Evolutionary conservation across 2,329 filamentous ascomycete genomes (phyloP).

Genomic region (Tolypocladium endophyticum): DNA sequence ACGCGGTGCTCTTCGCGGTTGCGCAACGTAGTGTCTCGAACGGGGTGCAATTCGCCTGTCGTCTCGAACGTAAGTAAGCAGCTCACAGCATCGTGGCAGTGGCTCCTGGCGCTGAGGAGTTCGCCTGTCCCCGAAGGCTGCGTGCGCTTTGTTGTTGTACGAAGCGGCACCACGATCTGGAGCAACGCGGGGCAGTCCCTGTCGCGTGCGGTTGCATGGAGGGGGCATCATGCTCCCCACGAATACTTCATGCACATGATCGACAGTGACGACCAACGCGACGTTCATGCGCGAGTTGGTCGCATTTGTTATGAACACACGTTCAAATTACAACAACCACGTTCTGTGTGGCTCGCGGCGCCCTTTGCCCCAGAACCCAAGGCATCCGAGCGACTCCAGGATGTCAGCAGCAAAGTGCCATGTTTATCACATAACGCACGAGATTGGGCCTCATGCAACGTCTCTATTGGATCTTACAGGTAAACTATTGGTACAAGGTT

Average conservation of each 20-base stretch:
- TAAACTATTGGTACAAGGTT: neutral
- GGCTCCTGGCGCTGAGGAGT: neutral
- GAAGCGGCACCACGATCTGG: neutral
- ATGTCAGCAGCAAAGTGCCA: neutral
- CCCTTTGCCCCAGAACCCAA: neutral
- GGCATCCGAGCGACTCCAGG: neutral
- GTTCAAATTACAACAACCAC: neutral
- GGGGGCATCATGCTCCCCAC: neutral
- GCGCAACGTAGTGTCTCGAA: neutral
- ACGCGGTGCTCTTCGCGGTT: neutral
- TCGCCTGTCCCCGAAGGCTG: neutral
- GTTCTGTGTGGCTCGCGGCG: neutral
- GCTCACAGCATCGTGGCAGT: neutral
- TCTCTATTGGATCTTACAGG: neutral
- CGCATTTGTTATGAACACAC: neutral
- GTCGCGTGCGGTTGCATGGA: too few relatives aligned
- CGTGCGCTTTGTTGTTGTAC: neutral
- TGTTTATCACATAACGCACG: neutral
- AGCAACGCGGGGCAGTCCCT: neutral
- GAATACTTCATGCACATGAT: neutral
- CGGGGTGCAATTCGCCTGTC: neutral
- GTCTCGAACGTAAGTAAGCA: neutral
- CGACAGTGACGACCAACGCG: neutral
- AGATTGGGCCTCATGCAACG: neutral
- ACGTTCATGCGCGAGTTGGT: neutral